Evolutionary conservation across 2,329 filamentous ascomycete genomes (phyloP), one percentile per base, ranked within the genome.

Genomic region (Sphaerulina vaccinii): DNA sequence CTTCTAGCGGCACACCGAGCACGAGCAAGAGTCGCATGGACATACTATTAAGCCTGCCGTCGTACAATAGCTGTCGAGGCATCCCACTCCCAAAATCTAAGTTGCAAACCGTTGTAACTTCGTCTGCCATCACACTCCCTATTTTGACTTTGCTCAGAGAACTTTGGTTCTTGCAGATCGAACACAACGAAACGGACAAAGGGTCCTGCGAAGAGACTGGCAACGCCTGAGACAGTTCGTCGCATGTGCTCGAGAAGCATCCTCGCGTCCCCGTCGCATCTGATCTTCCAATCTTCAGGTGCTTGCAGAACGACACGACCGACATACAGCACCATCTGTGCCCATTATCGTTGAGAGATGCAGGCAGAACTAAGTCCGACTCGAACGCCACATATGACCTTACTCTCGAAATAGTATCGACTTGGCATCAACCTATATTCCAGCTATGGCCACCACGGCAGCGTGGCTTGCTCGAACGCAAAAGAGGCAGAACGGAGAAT

Each of bases 391-490:
- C 36, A 38, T 16, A 21, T 27, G 35, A 27, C 35, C 18, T 37
- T 16, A 19, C n/a, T 11, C 13, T 11, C n/a, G 27, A 10, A 13
- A 29, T 3, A 29, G 27, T 13, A 10, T 29, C 27, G 27, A 29
- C 27, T 3, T 3, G 29, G 35, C 24, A 39, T 29, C 36, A 23
- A 39, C 16, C 29, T 22, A 18, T 19, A 32, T 11, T 6, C 8
- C 11, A 35, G 43, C 19, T 2, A 59, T 56, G 56, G 49, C 56
- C 24, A 40, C 56, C 15, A 49, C 55, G 39, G 32, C 51, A 23
- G 55, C 54, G 15, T 60, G 56, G 55, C 49, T 51, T 35, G 51
- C 55, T 13, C 53, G 57, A 22, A 47, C 54, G 11, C 52, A 55
- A 22, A 41, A 47, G 19, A 35, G 57, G 22, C 51, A 49, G 40